Base-by-base conservation (phyloP, 2,329 filamentous ascomycete species). In the Penicillium sp. region DNA sequence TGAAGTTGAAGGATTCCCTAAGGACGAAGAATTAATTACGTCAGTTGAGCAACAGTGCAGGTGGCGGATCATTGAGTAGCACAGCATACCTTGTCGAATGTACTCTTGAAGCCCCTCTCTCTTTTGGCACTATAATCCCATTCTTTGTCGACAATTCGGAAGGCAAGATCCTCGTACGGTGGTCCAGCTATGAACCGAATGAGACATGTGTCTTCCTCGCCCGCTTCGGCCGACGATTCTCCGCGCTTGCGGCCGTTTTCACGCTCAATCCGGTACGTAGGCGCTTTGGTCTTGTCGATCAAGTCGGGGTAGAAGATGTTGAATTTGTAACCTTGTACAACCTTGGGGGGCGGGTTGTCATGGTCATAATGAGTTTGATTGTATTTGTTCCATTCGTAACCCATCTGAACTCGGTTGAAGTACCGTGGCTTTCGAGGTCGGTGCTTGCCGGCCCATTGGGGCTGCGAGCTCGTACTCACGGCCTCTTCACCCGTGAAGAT, bases 381-480 rank as follows among this genome's bases (percentile, higher is more conserved):
- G 81, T 99, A 99, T 75, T 99, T 99, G 80, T 99, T 99, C 94
- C 94, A 99, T 74, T 99, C 94, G 73, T 97, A 99, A 49, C 94
- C 94, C 90, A 97, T 97, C 74, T 96, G 92, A 43, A 97, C 92
- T 38, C 94, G 88, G 70, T 97, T 97, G 81, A 99, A 99, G 76
- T 97, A 97, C 56, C 89, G 85, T 11, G 94, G 94, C 75, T 97
- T 99, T 59, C 94, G 84, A 7, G 93, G 91, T 36, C 88, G 84
- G 73, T 96, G 89, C 74, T 93, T 91, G 69, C 86, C 85, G 6
- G 88, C 86, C 91, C 91, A 96, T 60, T 86, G 83, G 4, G 90
- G 87, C 61, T 85, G 85, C 3, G 82, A 77, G 5, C 77, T 76
- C 9, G 82, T 83, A 30, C 81, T 77, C 26, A 96, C 85, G 38